A percentile compares a stretch with the other conserved stretches of the same genome.
Conservation (phyloP, 2,329 filamentous ascomycete genomes). For the Tricladium varicosporioides region DNA sequence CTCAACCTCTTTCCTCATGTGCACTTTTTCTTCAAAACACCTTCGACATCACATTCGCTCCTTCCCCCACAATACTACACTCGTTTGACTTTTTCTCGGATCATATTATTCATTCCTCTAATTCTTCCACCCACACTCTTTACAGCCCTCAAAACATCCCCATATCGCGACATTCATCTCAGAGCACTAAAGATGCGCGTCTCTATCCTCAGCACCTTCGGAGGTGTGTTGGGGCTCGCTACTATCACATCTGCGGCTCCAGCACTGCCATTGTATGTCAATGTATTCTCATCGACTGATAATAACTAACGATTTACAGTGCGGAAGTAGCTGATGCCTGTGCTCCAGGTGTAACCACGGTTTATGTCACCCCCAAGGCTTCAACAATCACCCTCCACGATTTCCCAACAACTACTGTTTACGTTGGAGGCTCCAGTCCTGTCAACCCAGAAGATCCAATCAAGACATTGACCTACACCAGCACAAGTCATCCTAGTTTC, state of each 20-base stretch:
- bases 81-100: constrained; percentile 5
- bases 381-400: constrained; percentile 19
- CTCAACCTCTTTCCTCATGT: not conserved
- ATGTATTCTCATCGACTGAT: not conserved
- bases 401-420: constrained; percentile 16
- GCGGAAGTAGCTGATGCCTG: constrained; percentile 12
- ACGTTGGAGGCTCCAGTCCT: not conserved
- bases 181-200: constrained; percentile 23
- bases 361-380: constrained; percentile 18
- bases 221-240: constrained; percentile 18
- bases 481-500: not conserved
- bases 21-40: not conserved
- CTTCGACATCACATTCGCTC: not conserved
- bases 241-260: constrained; percentile 17
- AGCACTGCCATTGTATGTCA: constrained; percentile 21
- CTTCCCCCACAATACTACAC: not conserved
- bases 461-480: not conserved
- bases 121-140: not conserved
- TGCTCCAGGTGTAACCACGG: constrained; percentile 16
- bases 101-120: not conserved
- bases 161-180: not conserved
- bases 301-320: constrained; percentile 12
- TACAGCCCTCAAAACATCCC: not conserved
- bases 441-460: not conserved
- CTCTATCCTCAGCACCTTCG: constrained; percentile 9